Evolutionary conservation across 1,284 basidiomycete genomes (phyloP), one percentile per base, ranked within the genome.

Genomic region (Cronartium ribicola): DNA sequence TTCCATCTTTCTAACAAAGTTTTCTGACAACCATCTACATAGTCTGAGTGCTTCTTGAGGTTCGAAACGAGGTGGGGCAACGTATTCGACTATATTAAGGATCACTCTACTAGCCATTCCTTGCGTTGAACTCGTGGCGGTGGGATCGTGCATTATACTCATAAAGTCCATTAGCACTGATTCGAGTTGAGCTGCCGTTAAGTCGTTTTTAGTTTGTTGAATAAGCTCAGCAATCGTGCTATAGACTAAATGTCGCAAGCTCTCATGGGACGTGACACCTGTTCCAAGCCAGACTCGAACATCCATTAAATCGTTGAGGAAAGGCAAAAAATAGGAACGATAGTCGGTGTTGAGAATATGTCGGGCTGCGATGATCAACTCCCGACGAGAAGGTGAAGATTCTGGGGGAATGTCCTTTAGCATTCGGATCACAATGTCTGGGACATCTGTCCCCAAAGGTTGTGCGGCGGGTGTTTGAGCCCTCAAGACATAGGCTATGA

Each of bases 41-140:
- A 68, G 43, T 60, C 67, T 55, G 10, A 76, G 75, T 5, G 64
- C 66, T 57, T 73, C 64, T 46, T 74, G 48, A 43, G 60, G 37
- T 62, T 75, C 73, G 39, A 70, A 46, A n/a, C 75, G 65, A 82
- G 94, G 93, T 60, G 84, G 82, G 20, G 89, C 83, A 68, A 96
- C 89, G 60, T 88, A 87, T 77, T 98, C 96, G 67, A 92, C 87
- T 44, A 97, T 85, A 76, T 90, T 92, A 79, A 93, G 90, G 79
- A 98, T 88, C 81, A 97, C 88, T 83, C 98, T 98, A 76, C 90
- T 90, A 77, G 92, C 94, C 83, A 98, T 87, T 14, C 91, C 91
- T 80, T 98, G 94, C 48, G 95, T 88, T 71, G 87, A 88, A 76
- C 87, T 89, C 11, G 88, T 86, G 66, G 95, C 86, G 13, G 90